Base-by-base conservation (phyloP, 164 flowering plant species). In the Dillenia turbinata region DNA sequence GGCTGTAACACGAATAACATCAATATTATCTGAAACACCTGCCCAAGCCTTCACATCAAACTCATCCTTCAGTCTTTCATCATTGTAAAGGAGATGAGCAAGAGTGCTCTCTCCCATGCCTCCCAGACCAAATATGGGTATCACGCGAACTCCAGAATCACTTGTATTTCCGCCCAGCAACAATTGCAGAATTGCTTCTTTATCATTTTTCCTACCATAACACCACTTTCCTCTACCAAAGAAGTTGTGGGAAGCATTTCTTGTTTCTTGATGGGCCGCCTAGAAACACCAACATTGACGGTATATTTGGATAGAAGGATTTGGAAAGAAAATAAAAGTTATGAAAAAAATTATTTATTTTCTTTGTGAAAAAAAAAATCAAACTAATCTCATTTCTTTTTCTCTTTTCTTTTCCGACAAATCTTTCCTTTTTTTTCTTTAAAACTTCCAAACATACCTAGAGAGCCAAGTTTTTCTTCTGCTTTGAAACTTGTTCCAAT, bases 101-200 rank as follows among this genome's bases (percentile, higher is more conserved):
- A 71, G 70, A 9, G 74, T 61, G 1, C 70, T 71, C 57, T 71
- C 57, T 10, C 74, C 74, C 3, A 66, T 45, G 0, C 74, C 74
- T 7, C 59, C 74, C 66, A 71, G 61, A 2, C 74, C 74, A 1
- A 48, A 51, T 3, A 71, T 62, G 3, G 74, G 44, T 61, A 72
- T 48, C 47, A 71, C 68, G 14, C 15, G 8, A 12, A 64, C 58
- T 12, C 4, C n/a, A n/a, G n/a, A 5, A 10, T 2, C 11, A 13
- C 10, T 26, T 9, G 16, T 4, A 8, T 1, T 5, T 14, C 60
- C 64, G 12, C 60, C 64, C 3, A 40, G 3, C 26, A 24, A 24
- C 26, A 24, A 1, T 24, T 3, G 1, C 26, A 62, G 7, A 44
- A 62, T 52, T 10, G 15, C n/a, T 40, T 52, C 33, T 43, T 15